Evolutionary conservation across 176 grass and related monocot genomes (phyloP), one percentile per base, ranked within the genome.

Genomic region (Leersia perrieri): DNA sequence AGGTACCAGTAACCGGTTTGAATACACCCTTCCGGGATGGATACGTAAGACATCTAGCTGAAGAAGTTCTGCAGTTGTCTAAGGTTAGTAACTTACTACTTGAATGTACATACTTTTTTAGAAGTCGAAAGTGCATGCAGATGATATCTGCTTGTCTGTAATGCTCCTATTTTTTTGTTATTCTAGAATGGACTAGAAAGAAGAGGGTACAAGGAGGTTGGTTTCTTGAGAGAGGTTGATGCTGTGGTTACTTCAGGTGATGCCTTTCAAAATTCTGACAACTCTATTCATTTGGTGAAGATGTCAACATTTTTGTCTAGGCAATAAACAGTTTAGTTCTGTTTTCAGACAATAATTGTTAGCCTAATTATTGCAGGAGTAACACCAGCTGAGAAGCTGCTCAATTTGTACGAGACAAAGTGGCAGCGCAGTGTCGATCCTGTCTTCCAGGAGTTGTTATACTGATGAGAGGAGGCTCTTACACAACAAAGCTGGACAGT

Each of bases 171-270:
- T 79, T 60, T 66, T 79, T 62, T 78, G 38, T 28, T 86, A 77
- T 47, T 83, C 38, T 82, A 99, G 96, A 92, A 88, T 77, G 96
- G 96, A 90, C 72, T 99, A 78, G 86, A 99, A 85, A 99, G 96
- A 88, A 95, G 96, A 88, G 93, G 90, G 29, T 99, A 99, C 84
- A 99, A 99, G 88, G 96, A 99, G 85, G 82, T 76, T 80, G 92
- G 96, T 32, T 99, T 99, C 82, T 81, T 99, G 38, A 95, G 82
- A 77, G 93, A 99, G 72, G 96, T 99, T 0, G 76, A 88, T 65
- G 89, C 89, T 57, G 87, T 91, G 34, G 93, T 99, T 76, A 69
- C 58, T 76, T 90, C 93, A 75, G 96, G 96, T 93, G 77, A 76
- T 2, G 16, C 31, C 31, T 62, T 79, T 40, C 33, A 55, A 22